These are phyloP conservation scores for Candida rishiriensis DNA, from an alignment of 805 yeast genomes.

Conservation along the genomic window DNA sequence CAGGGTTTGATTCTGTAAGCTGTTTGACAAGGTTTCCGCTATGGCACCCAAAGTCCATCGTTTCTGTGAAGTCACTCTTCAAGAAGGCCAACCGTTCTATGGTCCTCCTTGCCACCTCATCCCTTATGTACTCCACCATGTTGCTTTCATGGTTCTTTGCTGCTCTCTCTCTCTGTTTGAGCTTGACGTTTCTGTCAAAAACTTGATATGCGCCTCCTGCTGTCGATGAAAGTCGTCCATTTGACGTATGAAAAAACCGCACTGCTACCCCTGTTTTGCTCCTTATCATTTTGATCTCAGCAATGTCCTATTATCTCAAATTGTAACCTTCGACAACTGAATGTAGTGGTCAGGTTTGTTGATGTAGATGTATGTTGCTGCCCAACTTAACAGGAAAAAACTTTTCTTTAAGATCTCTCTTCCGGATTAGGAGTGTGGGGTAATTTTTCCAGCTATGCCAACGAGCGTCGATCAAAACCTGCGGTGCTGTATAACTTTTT, in stretches of 20 bases:
- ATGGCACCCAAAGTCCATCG: constrained; percentile 71
- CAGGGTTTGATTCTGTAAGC: constrained; percentile 34
- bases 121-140: constrained; percentile 65
- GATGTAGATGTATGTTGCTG: too few species aligned
- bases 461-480: too few species aligned
- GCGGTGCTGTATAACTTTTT: too few species aligned
- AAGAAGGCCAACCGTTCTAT: constrained; percentile 74
- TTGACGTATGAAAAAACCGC: constrained; percentile 4
- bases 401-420: not conserved
- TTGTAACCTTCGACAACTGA: not conserved
- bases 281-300: too few species aligned
- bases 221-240: not conserved
- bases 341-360: not conserved
- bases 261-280: too few species aligned
- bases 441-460: too few species aligned
- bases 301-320: too few species aligned
- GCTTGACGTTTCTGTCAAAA: constrained; percentile 61
- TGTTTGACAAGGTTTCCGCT: constrained; percentile 49
- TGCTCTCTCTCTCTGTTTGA: constrained; percentile 54
- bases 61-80: constrained; percentile 53
- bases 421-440: constrained; percentile 5
- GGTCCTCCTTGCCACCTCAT: constrained; percentile 68
- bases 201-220: constrained; percentile 28
- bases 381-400: not conserved
- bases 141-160: constrained; percentile 42